A percentile compares a stretch with the other conserved stretches of the same genome.
Conservation (phyloP, 2,329 filamentous ascomycete species). For the Cladosporium sp. region DNA sequence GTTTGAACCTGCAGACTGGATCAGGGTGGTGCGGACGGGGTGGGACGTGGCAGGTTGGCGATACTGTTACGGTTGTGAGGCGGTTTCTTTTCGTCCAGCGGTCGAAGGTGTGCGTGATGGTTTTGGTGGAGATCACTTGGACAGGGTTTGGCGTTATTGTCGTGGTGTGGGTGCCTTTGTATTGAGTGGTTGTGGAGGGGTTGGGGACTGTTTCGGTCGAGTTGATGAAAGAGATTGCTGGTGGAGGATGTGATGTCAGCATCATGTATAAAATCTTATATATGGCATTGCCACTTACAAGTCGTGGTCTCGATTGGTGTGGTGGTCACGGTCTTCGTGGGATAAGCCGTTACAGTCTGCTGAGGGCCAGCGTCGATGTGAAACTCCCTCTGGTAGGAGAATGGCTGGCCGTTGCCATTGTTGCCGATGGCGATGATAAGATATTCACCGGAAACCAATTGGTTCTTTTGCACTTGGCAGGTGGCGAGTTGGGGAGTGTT, state of each 20-base stretch:
- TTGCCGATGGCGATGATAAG: conserved; percentile 17
- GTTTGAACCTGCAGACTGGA: background rate
- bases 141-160: background rate
- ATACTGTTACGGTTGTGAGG: background rate
- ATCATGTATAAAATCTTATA: background rate
- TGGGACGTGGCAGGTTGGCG: conserved; percentile 4
- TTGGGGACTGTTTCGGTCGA: conserved; percentile 14
- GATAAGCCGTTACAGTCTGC: conserved; percentile 25
- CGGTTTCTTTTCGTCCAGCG: background rate
- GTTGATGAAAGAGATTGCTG: conserved; percentile 1
- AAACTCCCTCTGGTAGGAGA: conserved; percentile 18
- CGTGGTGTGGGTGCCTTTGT: conserved; percentile 14
- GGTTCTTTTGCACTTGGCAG: conserved; percentile 18
- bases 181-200: conserved; percentile 23
- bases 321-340: conserved; percentile 22
- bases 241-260: background rate
- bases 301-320: conserved; percentile 13
- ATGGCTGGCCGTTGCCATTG: conserved; percentile 18
- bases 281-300: background rate
- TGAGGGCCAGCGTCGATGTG: conserved; percentile 34
- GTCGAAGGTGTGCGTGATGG: background rate
- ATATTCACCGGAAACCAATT: conserved; percentile 18
- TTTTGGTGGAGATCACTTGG: background rate
- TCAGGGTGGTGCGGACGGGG: background rate
- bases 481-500: conserved; percentile 20